Base-by-base conservation (phyloP, 2,329 filamentous ascomycete genomes). In the Fusarium duplospermum region DNA sequence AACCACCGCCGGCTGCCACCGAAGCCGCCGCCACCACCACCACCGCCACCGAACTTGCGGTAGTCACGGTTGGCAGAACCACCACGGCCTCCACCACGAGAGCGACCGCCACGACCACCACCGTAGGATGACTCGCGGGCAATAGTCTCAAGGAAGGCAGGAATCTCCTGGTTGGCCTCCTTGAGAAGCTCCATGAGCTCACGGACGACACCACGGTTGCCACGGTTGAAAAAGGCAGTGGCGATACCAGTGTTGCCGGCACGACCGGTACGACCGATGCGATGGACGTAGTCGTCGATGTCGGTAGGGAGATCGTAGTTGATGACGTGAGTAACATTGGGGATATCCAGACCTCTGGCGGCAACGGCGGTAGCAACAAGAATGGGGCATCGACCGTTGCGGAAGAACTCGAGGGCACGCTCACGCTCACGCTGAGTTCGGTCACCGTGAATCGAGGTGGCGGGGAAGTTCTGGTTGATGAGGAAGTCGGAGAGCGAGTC, bases 251-350 rank as follows among this genome's bases (percentile, higher is more conserved):
- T 98, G 89, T 99, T 99, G 84, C 96, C 96, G 76, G 96, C 96
- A 94, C 96, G 96, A 82, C 96, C 96, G 76, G 96, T 99, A 96
- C 96, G 96, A 92, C 96, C 96, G 81, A 99, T 99, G 84, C 96
- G 94, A 86, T 99, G 96, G 68, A 99, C 96, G 79, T 99, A 99
- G 85, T 98, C 96, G 80, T 98, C 96, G 80, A 98, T 97, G 81
- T 98, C 96, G 66, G 95, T 98, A 59, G 96, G 96, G n/a, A 99
- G 90, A 84, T 99, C 96, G 84, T 99, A 99, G 89, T 99, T 99
- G 89, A 99, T 92, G 58, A 99, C 96, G 86, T 99, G 96, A 50
- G 92, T 96, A 71, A 99, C 96, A 77, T 98, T 97, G 14, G 96
- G 95, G 47, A 99, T 98, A 88, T 98, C 96, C 16, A 97, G 87